Evolutionary conservation across 441 rosid species (phyloP).

Genomic region (Raphanus hybrid): DNA sequence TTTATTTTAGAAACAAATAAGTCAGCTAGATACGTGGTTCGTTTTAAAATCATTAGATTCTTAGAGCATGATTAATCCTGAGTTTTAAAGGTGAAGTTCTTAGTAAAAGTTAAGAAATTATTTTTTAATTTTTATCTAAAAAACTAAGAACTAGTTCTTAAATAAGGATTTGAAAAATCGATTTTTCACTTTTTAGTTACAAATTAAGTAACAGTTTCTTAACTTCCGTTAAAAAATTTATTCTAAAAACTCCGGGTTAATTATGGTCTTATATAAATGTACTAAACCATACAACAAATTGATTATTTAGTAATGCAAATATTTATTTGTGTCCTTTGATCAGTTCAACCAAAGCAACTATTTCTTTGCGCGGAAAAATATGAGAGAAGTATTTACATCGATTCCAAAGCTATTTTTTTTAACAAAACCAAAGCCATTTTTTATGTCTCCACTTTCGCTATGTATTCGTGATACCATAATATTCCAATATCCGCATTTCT

Average conservation of each 20-base stretch:
- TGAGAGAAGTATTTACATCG: conserved; percentile 1
- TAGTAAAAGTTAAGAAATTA: no score
- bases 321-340: not conserved
- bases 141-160: no score
- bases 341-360: not conserved
- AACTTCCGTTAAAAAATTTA: no score
- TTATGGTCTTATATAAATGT: not conserved
- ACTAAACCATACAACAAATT: not conserved
- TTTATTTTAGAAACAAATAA: not conserved
- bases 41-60: not conserved
- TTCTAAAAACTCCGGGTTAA: no score
- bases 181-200: no score
- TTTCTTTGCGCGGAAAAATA: conserved; percentile 1
- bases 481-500: conserved; percentile 36
- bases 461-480: conserved; percentile 23
- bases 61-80: no score
- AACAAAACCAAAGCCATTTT: conserved; percentile 25
- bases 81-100: no score
- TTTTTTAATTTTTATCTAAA: no score
- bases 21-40: not conserved
- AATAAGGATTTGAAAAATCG: no score
- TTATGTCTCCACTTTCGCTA: conserved; percentile 31
- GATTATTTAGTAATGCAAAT: not conserved
- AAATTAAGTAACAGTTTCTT: no score
- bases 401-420: conserved; percentile 27